Evolutionary conservation across 176 grass and related monocot genomes (phyloP).

Genomic region (Stipa capillata): DNA sequence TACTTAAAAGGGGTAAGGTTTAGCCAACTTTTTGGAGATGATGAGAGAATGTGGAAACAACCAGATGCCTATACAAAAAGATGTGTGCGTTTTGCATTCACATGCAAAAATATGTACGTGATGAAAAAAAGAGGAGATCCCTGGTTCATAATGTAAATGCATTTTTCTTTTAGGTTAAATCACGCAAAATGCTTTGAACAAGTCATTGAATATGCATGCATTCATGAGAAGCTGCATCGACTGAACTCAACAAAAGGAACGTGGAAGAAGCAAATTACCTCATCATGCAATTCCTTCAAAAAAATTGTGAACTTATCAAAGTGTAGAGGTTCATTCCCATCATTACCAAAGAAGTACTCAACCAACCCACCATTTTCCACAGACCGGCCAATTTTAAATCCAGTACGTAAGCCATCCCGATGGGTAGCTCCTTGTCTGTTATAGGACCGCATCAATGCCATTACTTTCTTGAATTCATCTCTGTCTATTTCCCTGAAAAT

Average conservation of each 20-base stretch:
- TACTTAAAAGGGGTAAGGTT: neutral
- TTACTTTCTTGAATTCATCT: slow-evolving; percentile 98
- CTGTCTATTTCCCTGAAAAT: slow-evolving; percentile 86
- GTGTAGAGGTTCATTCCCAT: slow-evolving; percentile 57
- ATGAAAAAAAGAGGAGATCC: neutral
- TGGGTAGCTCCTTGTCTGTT: slow-evolving; percentile 89
- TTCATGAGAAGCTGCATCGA: neutral
- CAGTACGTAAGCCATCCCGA: slow-evolving; percentile 67
- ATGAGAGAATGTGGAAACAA: neutral
- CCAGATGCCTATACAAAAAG: neutral
- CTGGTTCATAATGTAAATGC: neutral
- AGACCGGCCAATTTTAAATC: slow-evolving; percentile 62
- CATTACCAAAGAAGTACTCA: slow-evolving; percentile 82
- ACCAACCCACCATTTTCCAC: slow-evolving; percentile 83
- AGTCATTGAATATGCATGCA: neutral
- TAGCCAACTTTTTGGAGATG: neutral
- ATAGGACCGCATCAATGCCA: slow-evolving; percentile 82
- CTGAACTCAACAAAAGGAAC: neutral
- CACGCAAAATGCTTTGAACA: neutral
- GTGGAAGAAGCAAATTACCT: slow-evolving; percentile 41
- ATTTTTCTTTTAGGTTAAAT: neutral
- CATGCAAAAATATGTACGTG: neutral
- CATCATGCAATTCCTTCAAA: slow-evolving; percentile 74
- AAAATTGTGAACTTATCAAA: slow-evolving; percentile 71
- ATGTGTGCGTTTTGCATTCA: neutral